These are phyloP conservation scores for Babesia divergens DNA, from an alignment of 169 alveolate genomes.

Conservation along the genomic window DNA sequence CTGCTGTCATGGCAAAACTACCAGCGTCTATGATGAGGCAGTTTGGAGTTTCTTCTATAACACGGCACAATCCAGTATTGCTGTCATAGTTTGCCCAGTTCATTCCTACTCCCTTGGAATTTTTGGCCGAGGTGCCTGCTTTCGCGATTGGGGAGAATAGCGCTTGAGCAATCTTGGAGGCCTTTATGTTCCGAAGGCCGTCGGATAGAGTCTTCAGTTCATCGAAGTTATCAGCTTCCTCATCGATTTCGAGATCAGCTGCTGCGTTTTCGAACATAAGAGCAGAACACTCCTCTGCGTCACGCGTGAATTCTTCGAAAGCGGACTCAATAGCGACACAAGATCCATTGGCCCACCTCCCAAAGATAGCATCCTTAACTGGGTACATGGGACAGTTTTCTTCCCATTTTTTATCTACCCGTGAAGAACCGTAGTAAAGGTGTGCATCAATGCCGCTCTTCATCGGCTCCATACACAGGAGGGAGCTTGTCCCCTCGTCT, in stretches of 20 bases:
- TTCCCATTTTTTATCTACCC: slow-evolving; percentile 65
- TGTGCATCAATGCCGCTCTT: slow-evolving; percentile 50
- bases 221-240: slow-evolving; percentile 18
- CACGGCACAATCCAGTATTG: slow-evolving; percentile 41
- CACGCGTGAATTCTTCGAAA: slow-evolving; percentile 34
- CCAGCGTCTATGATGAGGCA: slow-evolving; percentile 68
- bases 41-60: slow-evolving; percentile 64
- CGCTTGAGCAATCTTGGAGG: not conserved
- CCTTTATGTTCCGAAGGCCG: slow-evolving; percentile 15
- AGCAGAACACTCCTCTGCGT: slow-evolving; percentile 58
- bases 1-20: slow-evolving; percentile 67
- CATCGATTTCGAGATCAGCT: slow-evolving; percentile 63
- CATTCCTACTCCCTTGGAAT: slow-evolving; percentile 69
- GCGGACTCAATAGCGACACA: slow-evolving; percentile 53
- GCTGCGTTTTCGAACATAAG: slow-evolving; percentile 69
- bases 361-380: slow-evolving; percentile 70
- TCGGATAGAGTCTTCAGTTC: slow-evolving; percentile 26
- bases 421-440: slow-evolving; percentile 63
- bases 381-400: slow-evolving; percentile 68
- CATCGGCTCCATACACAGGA: slow-evolving; percentile 73
- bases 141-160: slow-evolving; percentile 27
- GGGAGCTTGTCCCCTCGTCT: slow-evolving; percentile 47
- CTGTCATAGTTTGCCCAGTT: slow-evolving; percentile 74
- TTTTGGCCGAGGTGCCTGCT: slow-evolving; percentile 54
- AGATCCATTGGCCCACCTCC: slow-evolving; percentile 64